Conservation (phyloP, 192 early-diverging fungal genomes). For the Tieghemiomyces parasiticus region DNA sequence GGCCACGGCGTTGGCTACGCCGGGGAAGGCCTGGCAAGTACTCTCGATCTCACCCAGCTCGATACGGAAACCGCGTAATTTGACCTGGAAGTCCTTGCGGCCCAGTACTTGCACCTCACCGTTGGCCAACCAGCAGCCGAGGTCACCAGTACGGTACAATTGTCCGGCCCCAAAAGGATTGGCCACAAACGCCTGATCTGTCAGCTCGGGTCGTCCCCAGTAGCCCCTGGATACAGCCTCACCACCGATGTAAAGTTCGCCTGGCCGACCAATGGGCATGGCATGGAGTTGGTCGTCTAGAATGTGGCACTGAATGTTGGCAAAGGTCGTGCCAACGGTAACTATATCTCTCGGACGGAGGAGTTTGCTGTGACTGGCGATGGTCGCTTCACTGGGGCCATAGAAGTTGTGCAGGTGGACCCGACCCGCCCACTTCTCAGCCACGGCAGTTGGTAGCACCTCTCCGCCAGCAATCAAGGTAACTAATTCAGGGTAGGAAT, state of each 20-base stretch:
- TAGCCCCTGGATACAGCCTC: conserved; percentile 21
- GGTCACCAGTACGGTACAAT: conserved; percentile 21
- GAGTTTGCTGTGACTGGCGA: too few species aligned
- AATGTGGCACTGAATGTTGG: too few species aligned
- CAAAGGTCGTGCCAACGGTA: too few species aligned
- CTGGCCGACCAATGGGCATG: too few species aligned
- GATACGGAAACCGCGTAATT: too few species aligned
- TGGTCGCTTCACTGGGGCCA: too few species aligned
- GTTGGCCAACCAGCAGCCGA: conserved; percentile 14
- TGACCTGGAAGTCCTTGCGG: conserved; percentile 17
- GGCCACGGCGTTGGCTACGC: too few species aligned
- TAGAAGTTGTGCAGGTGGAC: not conserved
- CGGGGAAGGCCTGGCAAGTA: too few species aligned
- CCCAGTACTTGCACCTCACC: conserved; percentile 17
- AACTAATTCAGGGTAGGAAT: not conserved
- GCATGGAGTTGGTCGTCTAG: too few species aligned
- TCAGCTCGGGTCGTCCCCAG: conserved; percentile 18
- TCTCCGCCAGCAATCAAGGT: not conserved
- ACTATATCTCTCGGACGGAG: too few species aligned
- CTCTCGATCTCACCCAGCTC: too few species aligned
- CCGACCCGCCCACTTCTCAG: not conserved
- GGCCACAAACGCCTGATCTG: conserved; percentile 15
- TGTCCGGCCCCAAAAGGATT: conserved; percentile 17
- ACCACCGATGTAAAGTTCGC: too few species aligned
- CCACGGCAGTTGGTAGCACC: not conserved